These are phyloP conservation scores for Corniculantispora saksenae DNA, from an alignment of 2,329 filamentous ascomycete genomes.

Conservation along the genomic window DNA sequence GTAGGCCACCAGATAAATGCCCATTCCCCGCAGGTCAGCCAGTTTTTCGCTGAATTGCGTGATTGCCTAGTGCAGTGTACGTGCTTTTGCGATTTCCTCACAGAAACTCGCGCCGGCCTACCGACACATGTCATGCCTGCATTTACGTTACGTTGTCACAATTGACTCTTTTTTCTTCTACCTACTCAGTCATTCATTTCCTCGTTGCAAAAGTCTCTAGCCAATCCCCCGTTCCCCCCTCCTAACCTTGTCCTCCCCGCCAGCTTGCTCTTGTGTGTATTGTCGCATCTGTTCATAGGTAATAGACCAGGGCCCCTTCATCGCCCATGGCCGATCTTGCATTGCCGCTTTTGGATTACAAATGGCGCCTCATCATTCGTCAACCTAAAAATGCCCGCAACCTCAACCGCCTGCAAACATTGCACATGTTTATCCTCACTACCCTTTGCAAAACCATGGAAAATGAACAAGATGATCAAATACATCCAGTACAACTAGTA, in stretches of 20 bases:
- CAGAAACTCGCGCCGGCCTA: too few relatives aligned
- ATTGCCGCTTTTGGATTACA: constrained; percentile 24
- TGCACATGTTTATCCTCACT: not conserved
- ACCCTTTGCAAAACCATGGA: not conserved
- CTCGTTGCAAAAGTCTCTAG: too few relatives aligned
- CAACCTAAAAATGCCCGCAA: not conserved
- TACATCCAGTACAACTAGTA: too few relatives aligned
- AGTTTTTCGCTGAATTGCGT: constrained; percentile 35
- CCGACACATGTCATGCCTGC: not conserved
- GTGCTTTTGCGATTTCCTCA: constrained; percentile 4
- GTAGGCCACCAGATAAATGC: constrained; percentile 17
- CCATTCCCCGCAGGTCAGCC: constrained; percentile 28
- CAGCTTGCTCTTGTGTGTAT: too few relatives aligned
- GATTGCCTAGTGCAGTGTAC: constrained; percentile 33
- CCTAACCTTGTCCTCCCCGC: too few relatives aligned
- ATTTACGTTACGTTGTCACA: not conserved
- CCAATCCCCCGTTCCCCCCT: too few relatives aligned
- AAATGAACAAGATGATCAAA: too few relatives aligned
- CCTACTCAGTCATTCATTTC: too few relatives aligned
- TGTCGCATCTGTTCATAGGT: too few relatives aligned
- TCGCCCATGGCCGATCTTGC: not conserved
- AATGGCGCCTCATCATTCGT: constrained; percentile 22
- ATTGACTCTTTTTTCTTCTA: not conserved
- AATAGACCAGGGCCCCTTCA: not conserved
- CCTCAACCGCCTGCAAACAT: not conserved